These are phyloP conservation scores for Aurantiochytrium sp. DNA, from an alignment of 108 stramenopile species.

Conservation along the genomic window DNA sequence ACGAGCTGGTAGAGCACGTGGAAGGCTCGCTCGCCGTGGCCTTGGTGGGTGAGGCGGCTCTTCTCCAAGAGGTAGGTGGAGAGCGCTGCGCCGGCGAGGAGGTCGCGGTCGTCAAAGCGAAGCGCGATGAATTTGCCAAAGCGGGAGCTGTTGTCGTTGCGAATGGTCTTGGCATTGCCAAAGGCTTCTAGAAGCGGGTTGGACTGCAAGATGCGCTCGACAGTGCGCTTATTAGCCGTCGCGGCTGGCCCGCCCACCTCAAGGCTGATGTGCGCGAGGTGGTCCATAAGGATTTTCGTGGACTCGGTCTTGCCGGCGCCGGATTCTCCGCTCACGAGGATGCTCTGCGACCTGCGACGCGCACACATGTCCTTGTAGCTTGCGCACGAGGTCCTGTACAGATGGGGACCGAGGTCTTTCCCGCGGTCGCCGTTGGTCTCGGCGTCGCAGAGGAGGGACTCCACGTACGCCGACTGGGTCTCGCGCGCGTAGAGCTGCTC, in stretches of 20 bases:
- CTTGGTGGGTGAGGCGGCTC: conserved; percentile 49
- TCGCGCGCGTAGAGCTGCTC: background rate
- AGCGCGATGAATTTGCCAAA: conserved; percentile 61
- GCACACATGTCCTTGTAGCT: conserved; percentile 33
- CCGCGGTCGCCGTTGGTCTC: background rate
- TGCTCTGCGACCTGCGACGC: conserved; percentile 9
- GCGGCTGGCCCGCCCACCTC: background rate
- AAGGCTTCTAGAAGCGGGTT: conserved; percentile 61
- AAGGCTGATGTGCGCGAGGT: background rate
- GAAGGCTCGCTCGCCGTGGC: conserved; percentile 51
- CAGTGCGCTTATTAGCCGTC: background rate
- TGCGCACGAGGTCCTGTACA: conserved; percentile 43
- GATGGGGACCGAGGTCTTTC: conserved; percentile 28
- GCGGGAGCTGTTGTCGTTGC: conserved; percentile 60
- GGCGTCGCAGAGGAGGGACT: background rate
- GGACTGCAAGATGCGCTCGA: conserved; percentile 39
- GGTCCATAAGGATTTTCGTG: conserved; percentile 18
- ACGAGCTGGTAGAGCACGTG: conserved; percentile 60
- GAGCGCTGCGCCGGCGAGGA: conserved; percentile 31
- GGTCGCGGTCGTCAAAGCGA: conserved; percentile 28
- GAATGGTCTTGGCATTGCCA: conserved; percentile 60
- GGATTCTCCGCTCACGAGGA: conserved; percentile 37
- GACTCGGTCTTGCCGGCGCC: conserved; percentile 44
- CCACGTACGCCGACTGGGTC: background rate
- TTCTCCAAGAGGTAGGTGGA: conserved; percentile 61